phyloP scores from a whole-genome alignment of 768 basidiomycete genomes.

The Peribolospora baueri region DNA sequence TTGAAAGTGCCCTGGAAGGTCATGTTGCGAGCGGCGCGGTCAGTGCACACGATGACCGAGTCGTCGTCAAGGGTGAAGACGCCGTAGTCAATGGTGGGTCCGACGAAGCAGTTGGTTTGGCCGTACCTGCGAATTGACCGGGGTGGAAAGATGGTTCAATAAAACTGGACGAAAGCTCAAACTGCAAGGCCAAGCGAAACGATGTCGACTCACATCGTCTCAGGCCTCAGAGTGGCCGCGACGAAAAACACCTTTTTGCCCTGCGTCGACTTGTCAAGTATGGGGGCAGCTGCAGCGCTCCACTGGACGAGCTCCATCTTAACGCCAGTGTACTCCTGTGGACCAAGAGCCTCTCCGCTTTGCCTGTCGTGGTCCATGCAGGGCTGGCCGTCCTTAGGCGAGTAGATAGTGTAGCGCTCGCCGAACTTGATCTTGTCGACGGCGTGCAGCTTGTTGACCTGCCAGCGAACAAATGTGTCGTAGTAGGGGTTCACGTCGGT shows the following conservation, averaged over 20 bases:
- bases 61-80: conserved; percentile 43
- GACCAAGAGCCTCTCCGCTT: conserved; percentile 80
- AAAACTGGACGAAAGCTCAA: too few relatives aligned
- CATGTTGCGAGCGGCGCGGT: conserved; percentile 90
- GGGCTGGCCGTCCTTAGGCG: conserved; percentile 92
- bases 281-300: conserved; percentile 43
- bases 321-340: conserved; percentile 80
- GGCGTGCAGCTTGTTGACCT: conserved; percentile 69
- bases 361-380: conserved; percentile 99
- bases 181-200: background rate
- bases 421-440: conserved; percentile 93
- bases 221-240: conserved; percentile 86
- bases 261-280: conserved; percentile 15
- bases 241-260: conserved; percentile 69
- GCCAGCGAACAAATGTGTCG: conserved; percentile 92
- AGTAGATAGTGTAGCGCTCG: conserved; percentile 93
- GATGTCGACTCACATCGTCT: conserved; percentile 52
- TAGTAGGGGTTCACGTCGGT: conserved; percentile 93
- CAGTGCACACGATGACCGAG: conserved; percentile 69
- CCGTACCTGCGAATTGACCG: conserved; percentile 44
- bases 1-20: conserved; percentile 69
- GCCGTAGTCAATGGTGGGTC: conserved; percentile 69
- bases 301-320: conserved; percentile 84
- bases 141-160: background rate
- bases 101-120: conserved; percentile 94